Evolutionary conservation across 768 basidiomycete species (phyloP).

Genomic region (Albatrellus ellisii): DNA sequence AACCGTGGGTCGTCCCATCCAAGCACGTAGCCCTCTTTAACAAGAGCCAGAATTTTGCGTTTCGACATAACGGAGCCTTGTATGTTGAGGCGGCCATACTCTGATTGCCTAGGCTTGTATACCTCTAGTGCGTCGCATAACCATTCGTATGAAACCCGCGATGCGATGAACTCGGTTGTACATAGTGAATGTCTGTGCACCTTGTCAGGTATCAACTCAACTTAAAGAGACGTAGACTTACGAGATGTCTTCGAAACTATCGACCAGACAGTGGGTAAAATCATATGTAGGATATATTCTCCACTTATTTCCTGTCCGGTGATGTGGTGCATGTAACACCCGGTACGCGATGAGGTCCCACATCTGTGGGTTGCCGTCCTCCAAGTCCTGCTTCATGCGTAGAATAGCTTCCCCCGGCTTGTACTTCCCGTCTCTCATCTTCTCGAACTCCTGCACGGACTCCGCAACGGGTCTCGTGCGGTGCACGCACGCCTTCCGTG

Average conservation of each 20-base stretch:
- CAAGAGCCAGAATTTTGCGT: constrained; percentile 84
- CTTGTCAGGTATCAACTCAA: constrained; percentile 1
- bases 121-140: constrained; percentile 95
- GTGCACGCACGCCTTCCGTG: constrained; percentile 77
- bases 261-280: constrained; percentile 95
- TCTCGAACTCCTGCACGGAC: constrained; percentile 78
- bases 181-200: constrained; percentile 81
- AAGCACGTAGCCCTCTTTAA: constrained; percentile 68
- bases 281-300: constrained; percentile 98
- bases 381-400: constrained; percentile 94
- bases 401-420: constrained; percentile 85
- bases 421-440: constrained; percentile 87
- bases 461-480: constrained; percentile 77
- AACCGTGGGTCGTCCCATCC: constrained; percentile 98
- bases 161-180: constrained; percentile 89
- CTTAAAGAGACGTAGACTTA: constrained; percentile 30
- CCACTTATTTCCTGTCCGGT: constrained; percentile 89
- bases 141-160: constrained; percentile 98
- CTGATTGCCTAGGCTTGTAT: constrained; percentile 94
- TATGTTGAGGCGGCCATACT: constrained; percentile 86
- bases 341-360: constrained; percentile 98
- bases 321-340: constrained; percentile 81
- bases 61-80: constrained; percentile 97
- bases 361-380: constrained; percentile 94
- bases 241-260: constrained; percentile 99